Conservation (phyloP, 2,329 filamentous ascomycete species). For the Cladophialophora exuberans region DNA sequence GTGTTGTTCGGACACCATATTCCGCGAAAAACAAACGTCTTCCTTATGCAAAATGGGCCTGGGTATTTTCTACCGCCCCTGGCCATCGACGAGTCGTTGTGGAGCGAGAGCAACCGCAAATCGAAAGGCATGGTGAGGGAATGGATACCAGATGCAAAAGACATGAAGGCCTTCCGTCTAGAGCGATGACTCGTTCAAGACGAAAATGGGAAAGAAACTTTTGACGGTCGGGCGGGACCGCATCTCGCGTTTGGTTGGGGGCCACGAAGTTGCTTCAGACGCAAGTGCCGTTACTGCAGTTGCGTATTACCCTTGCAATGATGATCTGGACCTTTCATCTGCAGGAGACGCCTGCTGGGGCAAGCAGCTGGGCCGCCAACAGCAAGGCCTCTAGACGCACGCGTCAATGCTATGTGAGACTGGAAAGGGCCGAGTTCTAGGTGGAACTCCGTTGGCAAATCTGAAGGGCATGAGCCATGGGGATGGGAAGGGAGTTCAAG, state of each 20-base stretch:
- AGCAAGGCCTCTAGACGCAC: slow-evolving; percentile 4
- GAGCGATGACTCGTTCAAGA: slow-evolving; percentile 44
- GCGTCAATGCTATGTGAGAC: slow-evolving; percentile 16
- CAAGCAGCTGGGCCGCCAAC: slow-evolving; percentile 9
- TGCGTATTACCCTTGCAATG: slow-evolving; percentile 43
- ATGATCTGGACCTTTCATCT: slow-evolving; percentile 47
- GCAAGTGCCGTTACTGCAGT: slow-evolving; percentile 42
- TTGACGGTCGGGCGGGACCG: slow-evolving; percentile 42
- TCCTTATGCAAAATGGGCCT: slow-evolving; percentile 34
- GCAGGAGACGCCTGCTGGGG: slow-evolving; percentile 33
- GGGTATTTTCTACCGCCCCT: slow-evolving; percentile 25
- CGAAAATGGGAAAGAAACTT: slow-evolving; percentile 35
- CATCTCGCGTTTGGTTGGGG: slow-evolving; percentile 43
- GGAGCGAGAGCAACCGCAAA: slow-evolving; percentile 37
- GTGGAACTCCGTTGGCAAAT: no score
- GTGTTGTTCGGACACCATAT: slow-evolving; percentile 46
- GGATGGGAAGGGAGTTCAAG: neutral
- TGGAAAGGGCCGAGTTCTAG: slow-evolving; percentile 6
- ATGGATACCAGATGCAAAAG: slow-evolving; percentile 33
- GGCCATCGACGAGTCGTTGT: slow-evolving; percentile 35
- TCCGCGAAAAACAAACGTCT: slow-evolving; percentile 44
- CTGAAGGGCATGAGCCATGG: no score
- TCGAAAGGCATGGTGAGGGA: slow-evolving; percentile 32
- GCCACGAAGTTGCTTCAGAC: slow-evolving; percentile 44
- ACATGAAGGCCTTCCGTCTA: slow-evolving; percentile 42